Evolutionary conservation across 2,329 filamentous ascomycete species (phyloP).

Genomic region (Sclerotinia borealis): DNA sequence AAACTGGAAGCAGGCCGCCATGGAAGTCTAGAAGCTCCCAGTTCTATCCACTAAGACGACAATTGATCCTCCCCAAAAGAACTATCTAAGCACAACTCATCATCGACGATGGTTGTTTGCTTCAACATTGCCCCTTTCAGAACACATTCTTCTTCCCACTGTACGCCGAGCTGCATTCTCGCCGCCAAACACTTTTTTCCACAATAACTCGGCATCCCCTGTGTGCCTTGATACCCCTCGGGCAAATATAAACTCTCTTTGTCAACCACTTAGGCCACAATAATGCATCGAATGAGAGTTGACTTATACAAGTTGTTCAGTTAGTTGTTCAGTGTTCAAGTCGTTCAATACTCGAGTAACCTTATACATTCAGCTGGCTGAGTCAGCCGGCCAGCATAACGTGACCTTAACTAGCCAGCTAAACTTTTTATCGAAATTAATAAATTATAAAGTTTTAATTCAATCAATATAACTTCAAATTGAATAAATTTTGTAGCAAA

Average conservation of each 20-base stretch:
- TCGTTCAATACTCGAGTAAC: no score
- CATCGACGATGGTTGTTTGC: neutral
- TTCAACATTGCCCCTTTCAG: neutral
- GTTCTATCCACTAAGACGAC: no score
- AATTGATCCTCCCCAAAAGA: neutral
- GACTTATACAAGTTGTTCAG: no score
- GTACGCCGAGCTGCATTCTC: neutral
- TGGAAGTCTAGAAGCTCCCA: neutral
- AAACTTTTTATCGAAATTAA: no score
- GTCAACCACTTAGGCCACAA: neutral
- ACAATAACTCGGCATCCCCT: neutral
- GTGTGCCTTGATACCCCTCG: neutral
- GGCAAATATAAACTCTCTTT: neutral
- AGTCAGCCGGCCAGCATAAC: no score
- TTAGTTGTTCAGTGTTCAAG: no score
- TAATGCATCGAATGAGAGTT: no score
- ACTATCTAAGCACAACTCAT: neutral
- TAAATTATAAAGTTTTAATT: no score
- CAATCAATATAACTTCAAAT: no score
- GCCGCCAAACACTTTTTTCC: fast-evolving
- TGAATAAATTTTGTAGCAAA: no score
- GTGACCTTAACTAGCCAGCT: no score
- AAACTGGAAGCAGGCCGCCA: neutral
- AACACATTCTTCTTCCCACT: neutral
- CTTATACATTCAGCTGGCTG: no score